phyloP scores from a whole-genome alignment of 2,329 filamentous ascomycete genomes.

The Geosmithia flava region DNA sequence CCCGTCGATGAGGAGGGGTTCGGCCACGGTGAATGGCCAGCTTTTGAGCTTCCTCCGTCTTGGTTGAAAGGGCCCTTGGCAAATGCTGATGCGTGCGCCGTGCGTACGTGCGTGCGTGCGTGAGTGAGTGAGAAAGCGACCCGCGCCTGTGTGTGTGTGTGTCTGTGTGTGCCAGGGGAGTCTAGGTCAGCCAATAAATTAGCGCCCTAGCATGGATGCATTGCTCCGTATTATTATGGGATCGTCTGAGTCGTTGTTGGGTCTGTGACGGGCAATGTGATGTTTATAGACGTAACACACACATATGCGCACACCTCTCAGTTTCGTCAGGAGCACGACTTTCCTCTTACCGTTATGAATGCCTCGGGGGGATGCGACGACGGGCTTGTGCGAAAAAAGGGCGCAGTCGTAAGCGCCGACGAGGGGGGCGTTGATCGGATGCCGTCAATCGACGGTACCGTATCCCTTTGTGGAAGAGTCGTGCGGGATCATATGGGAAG shows the following conservation, averaged over 20 bases:
- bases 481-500: too few species aligned
- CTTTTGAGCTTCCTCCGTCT: neutral
- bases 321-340: too few species aligned
- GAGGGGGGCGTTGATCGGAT: neutral
- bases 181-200: neutral
- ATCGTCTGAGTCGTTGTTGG: neutral
- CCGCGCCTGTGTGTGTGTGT: neutral
- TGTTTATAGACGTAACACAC: neutral
- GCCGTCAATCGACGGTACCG: neutral
- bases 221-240: neutral
- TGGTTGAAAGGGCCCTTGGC: neutral
- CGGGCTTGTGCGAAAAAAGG: too few species aligned
- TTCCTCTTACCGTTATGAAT: too few species aligned
- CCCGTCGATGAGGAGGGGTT: neutral
- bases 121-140: neutral
- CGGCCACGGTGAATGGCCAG: neutral
- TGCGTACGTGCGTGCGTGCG: too few species aligned
- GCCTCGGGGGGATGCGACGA: neutral
- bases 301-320: neutral
- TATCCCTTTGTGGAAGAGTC: too few species aligned
- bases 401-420: too few species aligned
- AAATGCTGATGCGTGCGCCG: neutral
- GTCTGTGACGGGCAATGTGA: neutral
- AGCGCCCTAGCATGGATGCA: neutral
- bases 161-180: neutral